Percentiles rank a stretch among this genome's conserved stretches.
Evolutionary conservation across 1,139 yeast species (phyloP).

Genomic region (Wickerhamiella pararugosa): DNA sequence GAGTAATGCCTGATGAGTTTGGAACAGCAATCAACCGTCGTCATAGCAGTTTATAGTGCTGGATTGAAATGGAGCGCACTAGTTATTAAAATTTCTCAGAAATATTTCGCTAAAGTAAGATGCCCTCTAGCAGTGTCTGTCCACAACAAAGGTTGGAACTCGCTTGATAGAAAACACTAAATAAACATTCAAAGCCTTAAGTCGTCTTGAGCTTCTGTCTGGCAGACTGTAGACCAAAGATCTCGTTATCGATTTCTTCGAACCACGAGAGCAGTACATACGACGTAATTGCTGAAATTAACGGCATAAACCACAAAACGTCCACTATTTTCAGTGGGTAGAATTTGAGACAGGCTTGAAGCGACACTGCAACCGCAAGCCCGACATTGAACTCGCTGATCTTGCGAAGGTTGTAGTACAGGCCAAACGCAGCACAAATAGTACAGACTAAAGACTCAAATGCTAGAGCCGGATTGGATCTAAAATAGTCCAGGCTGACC

Average conservation of each 20-base stretch:
- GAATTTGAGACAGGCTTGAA: slow-evolving; percentile 17
- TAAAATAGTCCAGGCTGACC: slow-evolving; percentile 21
- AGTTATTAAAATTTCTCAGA: too few species aligned
- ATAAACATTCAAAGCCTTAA: too few species aligned
- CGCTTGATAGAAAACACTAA: too few species aligned
- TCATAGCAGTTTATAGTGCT: too few species aligned
- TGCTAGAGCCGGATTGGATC: slow-evolving; percentile 21
- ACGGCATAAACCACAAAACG: slow-evolving; percentile 23
- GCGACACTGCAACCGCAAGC: slow-evolving; percentile 16
- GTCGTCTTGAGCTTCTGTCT: slow-evolving; percentile 14
- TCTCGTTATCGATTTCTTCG: slow-evolving; percentile 16
- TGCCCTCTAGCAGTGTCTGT: too few species aligned
- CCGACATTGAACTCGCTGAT: slow-evolving; percentile 8
- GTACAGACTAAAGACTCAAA: slow-evolving; percentile 20
- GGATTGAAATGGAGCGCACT: too few species aligned
- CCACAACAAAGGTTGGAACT: too few species aligned
- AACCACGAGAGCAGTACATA: slow-evolving; percentile 20
- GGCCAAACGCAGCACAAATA: slow-evolving; percentile 15
- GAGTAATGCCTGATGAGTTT: too few species aligned
- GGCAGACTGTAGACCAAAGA: slow-evolving; percentile 15
- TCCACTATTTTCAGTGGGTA: slow-evolving; percentile 22
- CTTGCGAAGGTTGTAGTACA: slow-evolving; percentile 4
- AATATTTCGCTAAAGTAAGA: too few species aligned
- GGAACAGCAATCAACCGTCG: too few species aligned
- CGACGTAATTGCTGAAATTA: slow-evolving; percentile 17